These are phyloP conservation scores for Rauvolfia tetraphylla DNA, from an alignment of 257 asterid genomes.

Conservation along the genomic window DNA sequence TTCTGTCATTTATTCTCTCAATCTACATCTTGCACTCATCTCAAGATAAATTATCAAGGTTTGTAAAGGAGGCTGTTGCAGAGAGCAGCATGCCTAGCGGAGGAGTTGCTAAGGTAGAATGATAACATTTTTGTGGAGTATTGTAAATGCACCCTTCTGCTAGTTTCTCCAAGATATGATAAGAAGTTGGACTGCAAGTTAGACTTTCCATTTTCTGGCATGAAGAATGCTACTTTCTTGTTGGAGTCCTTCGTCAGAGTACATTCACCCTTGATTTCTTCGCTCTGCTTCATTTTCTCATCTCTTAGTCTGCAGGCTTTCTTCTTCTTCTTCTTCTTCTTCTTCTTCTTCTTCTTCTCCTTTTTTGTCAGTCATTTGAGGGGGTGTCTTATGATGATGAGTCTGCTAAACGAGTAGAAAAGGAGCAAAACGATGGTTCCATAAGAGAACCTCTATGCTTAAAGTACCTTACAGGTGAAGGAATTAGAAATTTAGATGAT, in stretches of 20 bases:
- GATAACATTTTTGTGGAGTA: conserved; percentile 21
- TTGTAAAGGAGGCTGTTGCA: conserved; percentile 78
- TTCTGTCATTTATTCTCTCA: conserved; percentile 72
- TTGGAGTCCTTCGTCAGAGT: background rate
- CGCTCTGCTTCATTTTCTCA: background rate
- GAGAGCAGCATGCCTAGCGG: conserved; percentile 78
- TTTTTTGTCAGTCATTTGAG: background rate
- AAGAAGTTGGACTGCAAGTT: background rate
- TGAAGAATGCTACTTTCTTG: no score
- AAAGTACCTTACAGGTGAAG: background rate
- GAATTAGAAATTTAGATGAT: conserved; percentile 9
- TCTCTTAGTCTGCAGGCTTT: background rate
- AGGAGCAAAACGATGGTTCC: no score
- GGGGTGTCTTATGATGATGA: background rate
- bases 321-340: no score
- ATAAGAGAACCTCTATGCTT: background rate
- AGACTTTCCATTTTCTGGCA: no score
- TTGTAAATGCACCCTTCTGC: background rate
- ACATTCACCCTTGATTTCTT: background rate
- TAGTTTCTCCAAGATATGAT: background rate
- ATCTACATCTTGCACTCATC: conserved; percentile 77
- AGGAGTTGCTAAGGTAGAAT: conserved; percentile 89
- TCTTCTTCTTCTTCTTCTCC: background rate
- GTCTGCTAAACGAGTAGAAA: no score
- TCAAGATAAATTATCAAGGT: conserved; percentile 80